These are phyloP conservation scores for Lasiodiplodia citricola DNA, from an alignment of 2,329 filamentous ascomycete genomes.

Conservation along the genomic window DNA sequence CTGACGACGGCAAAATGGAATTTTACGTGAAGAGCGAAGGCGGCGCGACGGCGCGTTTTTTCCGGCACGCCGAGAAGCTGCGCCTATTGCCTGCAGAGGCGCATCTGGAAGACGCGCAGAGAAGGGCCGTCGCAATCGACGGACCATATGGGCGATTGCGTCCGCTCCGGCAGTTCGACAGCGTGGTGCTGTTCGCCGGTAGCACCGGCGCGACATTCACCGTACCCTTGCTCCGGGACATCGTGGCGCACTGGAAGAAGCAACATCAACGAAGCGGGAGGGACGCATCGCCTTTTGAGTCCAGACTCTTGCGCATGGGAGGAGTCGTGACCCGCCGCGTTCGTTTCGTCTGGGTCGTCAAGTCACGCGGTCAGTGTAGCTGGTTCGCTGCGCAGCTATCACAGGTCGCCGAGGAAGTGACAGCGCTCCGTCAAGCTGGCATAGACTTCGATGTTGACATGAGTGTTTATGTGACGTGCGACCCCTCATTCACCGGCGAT, in stretches of 20 bases:
- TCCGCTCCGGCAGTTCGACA: slow-evolving; percentile 65
- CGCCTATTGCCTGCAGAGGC: slow-evolving; percentile 27
- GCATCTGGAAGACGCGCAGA: slow-evolving; percentile 28
- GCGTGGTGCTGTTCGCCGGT: slow-evolving; percentile 63
- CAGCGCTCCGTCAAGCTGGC: slow-evolving; percentile 43
- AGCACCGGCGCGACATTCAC: slow-evolving; percentile 66
- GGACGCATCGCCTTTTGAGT: background rate
- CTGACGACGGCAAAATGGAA: slow-evolving; percentile 60
- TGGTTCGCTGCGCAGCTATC: slow-evolving; percentile 61
- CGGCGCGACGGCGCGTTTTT: slow-evolving; percentile 59
- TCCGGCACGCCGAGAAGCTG: slow-evolving; percentile 55
- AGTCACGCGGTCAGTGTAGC: slow-evolving; percentile 56
- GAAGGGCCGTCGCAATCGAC: slow-evolving; percentile 55
- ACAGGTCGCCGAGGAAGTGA: slow-evolving; percentile 50
- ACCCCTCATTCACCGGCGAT: slow-evolving; percentile 53
- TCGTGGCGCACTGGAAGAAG: slow-evolving; percentile 56
- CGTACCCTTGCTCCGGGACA: slow-evolving; percentile 60
- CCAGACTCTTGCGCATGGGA: slow-evolving; percentile 6
- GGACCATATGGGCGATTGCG: slow-evolving; percentile 60
- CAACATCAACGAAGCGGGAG: background rate
- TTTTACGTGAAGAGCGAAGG: slow-evolving; percentile 62
- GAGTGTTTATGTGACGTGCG: slow-evolving; percentile 61
- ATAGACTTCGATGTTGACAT: slow-evolving; percentile 55
- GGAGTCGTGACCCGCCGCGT: slow-evolving; percentile 55
- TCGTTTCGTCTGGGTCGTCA: slow-evolving; percentile 65